These are phyloP conservation scores for Colletotrichum siamense DNA, from an alignment of 2,329 filamentous ascomycete genomes.

Conservation along the genomic window DNA sequence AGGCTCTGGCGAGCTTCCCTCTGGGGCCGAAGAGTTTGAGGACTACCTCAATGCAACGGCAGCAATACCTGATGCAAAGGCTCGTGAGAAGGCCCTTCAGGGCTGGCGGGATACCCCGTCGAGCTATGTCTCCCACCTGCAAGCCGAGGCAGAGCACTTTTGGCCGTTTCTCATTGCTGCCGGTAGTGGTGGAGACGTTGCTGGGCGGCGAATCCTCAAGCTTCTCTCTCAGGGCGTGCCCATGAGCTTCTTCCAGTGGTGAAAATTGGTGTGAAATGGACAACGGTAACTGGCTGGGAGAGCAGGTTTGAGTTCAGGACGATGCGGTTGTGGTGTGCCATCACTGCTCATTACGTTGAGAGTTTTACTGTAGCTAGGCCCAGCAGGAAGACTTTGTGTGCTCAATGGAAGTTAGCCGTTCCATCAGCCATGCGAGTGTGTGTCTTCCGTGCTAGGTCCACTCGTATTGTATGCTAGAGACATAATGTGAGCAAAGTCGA, in stretches of 20 bases:
- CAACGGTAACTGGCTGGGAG: not conserved
- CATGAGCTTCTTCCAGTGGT: not conserved
- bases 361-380: not conserved
- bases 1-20: not conserved
- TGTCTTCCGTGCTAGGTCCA: not conserved
- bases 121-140: not conserved
- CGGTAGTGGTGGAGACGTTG: not conserved
- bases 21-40: not conserved
- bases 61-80: not conserved
- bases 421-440: not conserved
- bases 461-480: rapidly evolving
- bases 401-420: not conserved
- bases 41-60: not conserved
- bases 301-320: not conserved
- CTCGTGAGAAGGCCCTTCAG: not conserved
- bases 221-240: not conserved
- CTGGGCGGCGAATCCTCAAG: not conserved
- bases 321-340: not conserved
- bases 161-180: not conserved
- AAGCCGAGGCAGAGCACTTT: not conserved
- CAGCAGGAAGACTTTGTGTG: not conserved
- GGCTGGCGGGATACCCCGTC: not conserved
- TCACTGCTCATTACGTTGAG: not conserved
- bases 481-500: rapidly evolving
- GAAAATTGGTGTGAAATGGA: not conserved